Evolutionary conservation across 345 rosid genomes (phyloP), one percentile per base, ranked within the genome.

Genomic region (Melaleuca alternifolia): DNA sequence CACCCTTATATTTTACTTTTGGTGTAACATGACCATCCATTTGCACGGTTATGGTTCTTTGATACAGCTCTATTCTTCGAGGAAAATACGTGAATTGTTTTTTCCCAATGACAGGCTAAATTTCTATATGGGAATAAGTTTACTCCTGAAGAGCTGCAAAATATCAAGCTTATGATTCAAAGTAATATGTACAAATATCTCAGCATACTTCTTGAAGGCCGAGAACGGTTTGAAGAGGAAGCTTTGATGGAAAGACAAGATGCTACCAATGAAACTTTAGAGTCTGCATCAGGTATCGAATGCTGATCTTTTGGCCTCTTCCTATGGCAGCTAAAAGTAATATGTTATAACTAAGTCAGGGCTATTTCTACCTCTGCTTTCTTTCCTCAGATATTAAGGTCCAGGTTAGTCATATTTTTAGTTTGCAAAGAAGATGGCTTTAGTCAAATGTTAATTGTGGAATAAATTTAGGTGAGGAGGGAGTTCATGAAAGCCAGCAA

Each of bases 151-250:
- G 96, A 94, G 89, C 88, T 92, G 84, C 92, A 92, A 87, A 86
- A 87, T 85, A 91, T 93, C 84, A 94, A 94, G 90, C 89, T 92
- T 50, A 92, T 93, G 93, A 94, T 94, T 88, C 96, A 94, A 86
- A 93, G 95, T 85, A 92, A 91, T 71, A 89, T 94, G 92, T 94
- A 92, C 88, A 91, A 88, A 85, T 94, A 93, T 89, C 96, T 94
- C 88, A 93, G 96, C 86, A 86, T 91, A 77, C 91, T 94, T 85
- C 93, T 93, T 86, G 96, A 94, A 84, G 95, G 95, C 50, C 88
- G 96, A 33, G 95, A 94, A 83, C 88, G 89, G 62, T 94, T 94
- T 86, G 96, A 94, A 87, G 96, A 94, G 89, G 94, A 92, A 84
- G 89, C 89, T 57, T 62, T 91, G 85, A 62, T 71, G 85, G 92